Conservation (phyloP, 1,284 basidiomycete species). For the Puccinia triticina region DNA sequence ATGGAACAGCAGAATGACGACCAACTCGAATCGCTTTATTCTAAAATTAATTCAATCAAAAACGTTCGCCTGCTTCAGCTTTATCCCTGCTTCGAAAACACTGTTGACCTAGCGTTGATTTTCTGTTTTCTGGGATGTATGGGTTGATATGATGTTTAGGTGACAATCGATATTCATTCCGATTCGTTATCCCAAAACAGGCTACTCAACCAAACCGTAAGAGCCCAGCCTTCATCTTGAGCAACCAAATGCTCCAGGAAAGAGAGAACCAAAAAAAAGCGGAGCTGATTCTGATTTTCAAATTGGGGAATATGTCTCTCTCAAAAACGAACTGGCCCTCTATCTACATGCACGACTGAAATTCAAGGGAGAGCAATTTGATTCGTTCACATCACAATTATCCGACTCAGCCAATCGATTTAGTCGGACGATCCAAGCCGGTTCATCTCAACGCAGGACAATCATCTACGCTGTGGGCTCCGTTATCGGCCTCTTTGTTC, state of each 20-base stretch:
- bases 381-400: constrained; percentile 31
- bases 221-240: not conserved
- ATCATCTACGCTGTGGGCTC: constrained; percentile 13
- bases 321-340: not conserved
- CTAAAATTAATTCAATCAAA: constrained; percentile 47
- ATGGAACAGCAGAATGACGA: constrained; percentile 51
- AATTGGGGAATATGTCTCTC: not conserved
- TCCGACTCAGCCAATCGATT: constrained; percentile 22
- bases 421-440: constrained; percentile 6
- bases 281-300: not conserved
- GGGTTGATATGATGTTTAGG: not conserved
- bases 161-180: constrained; percentile 45
- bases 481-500: constrained; percentile 7
- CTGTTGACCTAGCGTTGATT: too few relatives aligned
- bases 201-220: constrained; percentile 30
- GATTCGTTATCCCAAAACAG: constrained; percentile 42
- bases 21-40: constrained; percentile 41
- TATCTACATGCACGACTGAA: too few relatives aligned
- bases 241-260: not conserved
- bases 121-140: not conserved
- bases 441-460: not conserved
- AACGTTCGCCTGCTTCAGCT: constrained; percentile 11
- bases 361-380: constrained; percentile 26
- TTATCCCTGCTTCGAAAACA: too few relatives aligned
- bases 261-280: not conserved